A percentile compares a stretch with the other conserved stretches of the same genome.
Evolutionary conservation across 495 filamentous ascomycete species (phyloP).

Genomic region (Thozetella sp.): DNA sequence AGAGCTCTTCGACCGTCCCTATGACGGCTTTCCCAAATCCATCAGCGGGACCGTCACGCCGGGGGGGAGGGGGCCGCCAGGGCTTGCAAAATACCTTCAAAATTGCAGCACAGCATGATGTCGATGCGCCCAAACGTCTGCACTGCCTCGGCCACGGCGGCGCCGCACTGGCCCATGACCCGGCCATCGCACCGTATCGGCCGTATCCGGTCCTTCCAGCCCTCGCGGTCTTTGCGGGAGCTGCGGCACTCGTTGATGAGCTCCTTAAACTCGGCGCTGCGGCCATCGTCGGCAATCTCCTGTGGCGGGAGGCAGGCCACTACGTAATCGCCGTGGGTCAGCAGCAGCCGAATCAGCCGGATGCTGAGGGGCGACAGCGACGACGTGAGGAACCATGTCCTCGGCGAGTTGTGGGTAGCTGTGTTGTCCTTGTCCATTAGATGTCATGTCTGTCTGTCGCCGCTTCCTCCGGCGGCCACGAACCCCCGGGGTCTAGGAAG

Average conservation of each 20-base stretch:
- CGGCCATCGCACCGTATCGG: constrained; percentile 58
- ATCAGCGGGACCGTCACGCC: not conserved
- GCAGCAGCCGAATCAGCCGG: constrained; percentile 69
- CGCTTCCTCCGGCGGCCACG: constrained; percentile 3
- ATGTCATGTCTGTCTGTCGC: constrained; percentile 14
- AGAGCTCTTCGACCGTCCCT: constrained; percentile 90
- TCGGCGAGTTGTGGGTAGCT: constrained; percentile 60
- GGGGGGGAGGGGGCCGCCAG: not conserved
- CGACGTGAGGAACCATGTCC: constrained; percentile 88
- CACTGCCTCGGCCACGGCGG: constrained; percentile 83
- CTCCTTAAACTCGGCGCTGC: constrained; percentile 55
- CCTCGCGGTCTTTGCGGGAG: constrained; percentile 52
- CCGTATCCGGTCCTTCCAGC: constrained; percentile 59
- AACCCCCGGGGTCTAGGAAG: not conserved
- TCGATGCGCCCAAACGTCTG: constrained; percentile 84
- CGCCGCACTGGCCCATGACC: constrained; percentile 66
- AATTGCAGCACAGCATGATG: constrained; percentile 85
- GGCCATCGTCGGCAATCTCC: constrained; percentile 63
- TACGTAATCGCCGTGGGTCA: constrained; percentile 85
- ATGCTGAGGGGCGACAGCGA: constrained; percentile 78
- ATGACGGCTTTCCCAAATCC: constrained; percentile 58
- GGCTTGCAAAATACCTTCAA: constrained; percentile 61
- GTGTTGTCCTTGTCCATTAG: constrained; percentile 41
- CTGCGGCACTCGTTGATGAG: constrained; percentile 61
- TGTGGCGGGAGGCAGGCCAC: constrained; percentile 73